Conservation (phyloP, 768 basidiomycete species). For the Collybia mongolica region DNA sequence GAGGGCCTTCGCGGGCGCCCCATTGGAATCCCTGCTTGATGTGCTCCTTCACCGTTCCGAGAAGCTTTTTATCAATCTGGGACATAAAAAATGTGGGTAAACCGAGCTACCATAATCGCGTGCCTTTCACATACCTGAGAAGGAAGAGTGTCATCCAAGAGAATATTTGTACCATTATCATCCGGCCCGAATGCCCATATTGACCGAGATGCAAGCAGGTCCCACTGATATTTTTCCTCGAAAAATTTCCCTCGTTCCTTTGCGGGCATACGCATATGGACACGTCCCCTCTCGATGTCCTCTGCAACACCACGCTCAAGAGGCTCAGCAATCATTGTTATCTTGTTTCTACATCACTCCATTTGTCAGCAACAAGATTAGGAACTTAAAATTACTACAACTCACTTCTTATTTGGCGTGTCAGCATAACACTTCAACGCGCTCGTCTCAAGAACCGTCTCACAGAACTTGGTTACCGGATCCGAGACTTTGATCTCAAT, state of each 20-base stretch:
- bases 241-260: conserved; percentile 97
- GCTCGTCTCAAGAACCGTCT: conserved; percentile 97
- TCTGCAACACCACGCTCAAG: conserved; percentile 94
- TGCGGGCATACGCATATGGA: conserved; percentile 92
- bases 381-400: conserved; percentile 7
- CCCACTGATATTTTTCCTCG: conserved; percentile 98
- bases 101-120: neutral
- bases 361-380: conserved; percentile 8
- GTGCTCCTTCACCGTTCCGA: conserved; percentile 88
- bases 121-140: conserved; percentile 61
- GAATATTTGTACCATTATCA: conserved; percentile 89
- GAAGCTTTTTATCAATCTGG: conserved; percentile 89
- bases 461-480: conserved; percentile 97
- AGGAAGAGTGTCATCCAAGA: conserved; percentile 94
- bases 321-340: conserved; percentile 99
- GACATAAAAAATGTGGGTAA: neutral
- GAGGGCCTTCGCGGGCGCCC: conserved; percentile 95
- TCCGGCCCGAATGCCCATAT: conserved; percentile 99
- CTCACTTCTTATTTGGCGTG: conserved; percentile 97
- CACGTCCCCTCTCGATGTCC: conserved; percentile 90
- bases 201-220: conserved; percentile 92
- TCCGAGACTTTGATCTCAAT: conserved; percentile 99
- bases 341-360: conserved; percentile 70
- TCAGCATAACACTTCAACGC: conserved; percentile 99
- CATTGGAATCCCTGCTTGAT: conserved; percentile 99